Evolutionary conservation across 495 filamentous ascomycete genomes (phyloP).

Genomic region (Bombardia bombarda): DNA sequence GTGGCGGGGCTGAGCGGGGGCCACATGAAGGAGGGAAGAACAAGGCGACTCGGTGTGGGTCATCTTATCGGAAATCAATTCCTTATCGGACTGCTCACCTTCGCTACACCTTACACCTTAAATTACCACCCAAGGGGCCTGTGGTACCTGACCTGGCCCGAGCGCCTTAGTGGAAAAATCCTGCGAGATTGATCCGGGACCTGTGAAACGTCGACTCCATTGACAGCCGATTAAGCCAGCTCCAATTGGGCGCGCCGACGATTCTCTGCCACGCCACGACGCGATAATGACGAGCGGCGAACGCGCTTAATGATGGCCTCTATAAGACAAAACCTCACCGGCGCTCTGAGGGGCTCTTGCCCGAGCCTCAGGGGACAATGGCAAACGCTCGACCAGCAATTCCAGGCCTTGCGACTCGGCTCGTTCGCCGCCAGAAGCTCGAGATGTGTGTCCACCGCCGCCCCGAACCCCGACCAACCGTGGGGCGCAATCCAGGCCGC

Average conservation of each 20-base stretch:
- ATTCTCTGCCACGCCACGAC: conserved; percentile 5
- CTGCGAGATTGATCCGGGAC: too few relatives aligned
- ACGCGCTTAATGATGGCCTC: conserved; percentile 23
- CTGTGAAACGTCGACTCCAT: too few relatives aligned
- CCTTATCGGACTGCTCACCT: too few relatives aligned
- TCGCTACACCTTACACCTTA: too few relatives aligned
- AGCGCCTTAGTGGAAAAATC: too few relatives aligned
- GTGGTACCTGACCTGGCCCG: too few relatives aligned
- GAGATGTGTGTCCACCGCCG: conserved; percentile 17
- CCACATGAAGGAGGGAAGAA: too few relatives aligned
- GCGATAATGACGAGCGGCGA: conserved; percentile 16
- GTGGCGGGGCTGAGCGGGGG: conserved; percentile 13
- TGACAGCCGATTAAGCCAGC: too few relatives aligned
- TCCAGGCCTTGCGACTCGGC: conserved; percentile 15
- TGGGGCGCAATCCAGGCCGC: conserved; percentile 4
- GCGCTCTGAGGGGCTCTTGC: conserved; percentile 17
- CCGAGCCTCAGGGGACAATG: conserved; percentile 10
- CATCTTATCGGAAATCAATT: too few relatives aligned
- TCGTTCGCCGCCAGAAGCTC: not conserved
- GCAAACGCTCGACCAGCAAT: conserved; percentile 19
- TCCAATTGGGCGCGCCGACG: not conserved
- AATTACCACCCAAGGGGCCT: too few relatives aligned
- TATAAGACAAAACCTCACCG: conserved; percentile 14
- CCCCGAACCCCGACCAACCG: not conserved
- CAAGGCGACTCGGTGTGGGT: too few relatives aligned